Evolutionary conservation across 768 basidiomycete genomes (phyloP).

Genomic region (Collybiopsis luxurians): DNA sequence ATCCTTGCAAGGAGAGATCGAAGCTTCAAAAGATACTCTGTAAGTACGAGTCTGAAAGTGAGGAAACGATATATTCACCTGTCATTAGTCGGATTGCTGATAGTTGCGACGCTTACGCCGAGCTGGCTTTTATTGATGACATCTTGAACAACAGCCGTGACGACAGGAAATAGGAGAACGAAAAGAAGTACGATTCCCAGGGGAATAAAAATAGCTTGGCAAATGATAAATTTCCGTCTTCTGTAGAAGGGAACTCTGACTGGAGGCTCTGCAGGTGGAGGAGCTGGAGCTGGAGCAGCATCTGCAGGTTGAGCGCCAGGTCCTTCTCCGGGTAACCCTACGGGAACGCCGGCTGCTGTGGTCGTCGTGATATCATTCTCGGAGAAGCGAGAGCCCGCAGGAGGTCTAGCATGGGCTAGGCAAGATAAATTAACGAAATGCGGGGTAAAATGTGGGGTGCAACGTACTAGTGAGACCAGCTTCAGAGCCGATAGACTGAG

Average conservation of each 20-base stretch:
- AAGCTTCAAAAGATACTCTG: slow-evolving; percentile 37
- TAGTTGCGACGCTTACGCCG: slow-evolving; percentile 49
- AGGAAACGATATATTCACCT: slow-evolving; percentile 33
- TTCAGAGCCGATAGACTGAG: slow-evolving; percentile 27
- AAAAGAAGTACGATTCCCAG: slow-evolving; percentile 64
- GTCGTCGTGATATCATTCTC: slow-evolving; percentile 19
- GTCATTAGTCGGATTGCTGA: slow-evolving; percentile 51
- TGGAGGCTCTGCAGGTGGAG: slow-evolving; percentile 16
- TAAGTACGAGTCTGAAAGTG: neutral
- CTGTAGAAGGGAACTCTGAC: slow-evolving; percentile 45
- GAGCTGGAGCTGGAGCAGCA: slow-evolving; percentile 7
- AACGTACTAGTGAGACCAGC: slow-evolving; percentile 33
- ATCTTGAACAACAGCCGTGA: slow-evolving; percentile 62
- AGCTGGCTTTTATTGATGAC: slow-evolving; percentile 57
- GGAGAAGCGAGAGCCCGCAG: slow-evolving; percentile 23
- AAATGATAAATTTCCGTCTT: slow-evolving; percentile 62
- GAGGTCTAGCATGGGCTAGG: slow-evolving; percentile 28
- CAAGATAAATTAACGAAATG: slow-evolving; percentile 1
- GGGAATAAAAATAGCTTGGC: slow-evolving; percentile 44
- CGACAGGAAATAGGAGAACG: slow-evolving; percentile 65
- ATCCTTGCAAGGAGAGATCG: slow-evolving; percentile 46
- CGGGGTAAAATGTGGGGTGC: neutral
- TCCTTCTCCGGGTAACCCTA: slow-evolving; percentile 8
- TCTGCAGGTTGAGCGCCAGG: neutral
- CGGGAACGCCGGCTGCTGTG: slow-evolving; percentile 13